A percentile compares a stretch with the other conserved stretches of the same genome.
phyloP scores from a whole-genome alignment of 140 eudicot species.

The Ambrosia hybrid region DNA sequence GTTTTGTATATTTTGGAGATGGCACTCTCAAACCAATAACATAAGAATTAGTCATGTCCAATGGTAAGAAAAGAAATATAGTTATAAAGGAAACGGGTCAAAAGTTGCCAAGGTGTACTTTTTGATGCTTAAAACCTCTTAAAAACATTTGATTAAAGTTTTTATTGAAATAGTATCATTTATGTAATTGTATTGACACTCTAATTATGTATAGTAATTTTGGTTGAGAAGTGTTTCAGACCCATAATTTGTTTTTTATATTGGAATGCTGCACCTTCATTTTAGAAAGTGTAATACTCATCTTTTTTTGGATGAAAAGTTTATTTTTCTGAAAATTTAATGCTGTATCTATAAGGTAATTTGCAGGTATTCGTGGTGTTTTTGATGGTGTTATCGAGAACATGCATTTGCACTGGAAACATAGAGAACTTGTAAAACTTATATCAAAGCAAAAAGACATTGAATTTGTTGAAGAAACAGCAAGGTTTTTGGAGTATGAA shows the following conservation, averaged over 20 bases:
- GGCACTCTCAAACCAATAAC: neutral
- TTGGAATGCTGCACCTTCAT: neutral
- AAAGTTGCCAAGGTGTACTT: neutral
- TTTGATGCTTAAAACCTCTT: neutral
- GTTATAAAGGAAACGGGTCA: neutral
- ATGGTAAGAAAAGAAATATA: neutral
- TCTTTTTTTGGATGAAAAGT: slow-evolving; percentile 13
- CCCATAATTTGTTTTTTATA: neutral
- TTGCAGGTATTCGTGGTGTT: slow-evolving; percentile 91
- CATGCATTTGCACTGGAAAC: slow-evolving; percentile 98
- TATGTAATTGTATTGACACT: neutral
- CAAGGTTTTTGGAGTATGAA: slow-evolving; percentile 85
- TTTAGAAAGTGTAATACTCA: neutral
- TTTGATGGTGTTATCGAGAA: slow-evolving; percentile 98
- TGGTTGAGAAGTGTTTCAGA: too few relatives aligned
- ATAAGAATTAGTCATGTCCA: neutral
- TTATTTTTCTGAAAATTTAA: slow-evolving; percentile 22
- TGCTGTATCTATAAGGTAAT: slow-evolving; percentile 22
- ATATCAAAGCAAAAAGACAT: slow-evolving; percentile 80
- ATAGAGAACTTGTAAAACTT: slow-evolving; percentile 91
- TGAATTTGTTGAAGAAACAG: slow-evolving; percentile 94
- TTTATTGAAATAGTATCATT: neutral
- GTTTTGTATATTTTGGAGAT: neutral
- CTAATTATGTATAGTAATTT: neutral
- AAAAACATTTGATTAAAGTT: neutral